These are phyloP conservation scores for Sarocladiaceae sp. DNA, from an alignment of 2,329 filamentous ascomycete genomes.

Conservation along the genomic window DNA sequence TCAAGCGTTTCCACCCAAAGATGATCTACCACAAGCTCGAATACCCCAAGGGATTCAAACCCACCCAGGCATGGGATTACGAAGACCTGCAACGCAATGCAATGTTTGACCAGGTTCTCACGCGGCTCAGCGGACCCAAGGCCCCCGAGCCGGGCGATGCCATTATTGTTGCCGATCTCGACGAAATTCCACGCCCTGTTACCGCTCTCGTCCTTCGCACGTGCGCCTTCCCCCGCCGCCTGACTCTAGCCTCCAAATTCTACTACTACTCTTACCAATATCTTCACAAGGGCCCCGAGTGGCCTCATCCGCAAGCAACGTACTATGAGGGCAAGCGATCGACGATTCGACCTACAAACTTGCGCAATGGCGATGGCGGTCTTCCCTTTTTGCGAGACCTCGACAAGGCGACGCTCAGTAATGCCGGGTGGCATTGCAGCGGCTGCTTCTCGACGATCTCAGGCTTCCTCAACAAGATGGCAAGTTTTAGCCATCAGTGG, in stretches of 20 bases:
- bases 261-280: slow-evolving; percentile 56
- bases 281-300: slow-evolving; percentile 32
- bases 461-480: slow-evolving; percentile 50
- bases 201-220: slow-evolving; percentile 41
- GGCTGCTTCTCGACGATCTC: slow-evolving; percentile 52
- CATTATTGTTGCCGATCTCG: slow-evolving; percentile 53
- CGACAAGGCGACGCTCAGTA: slow-evolving; percentile 38
- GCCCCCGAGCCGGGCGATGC: slow-evolving; percentile 45
- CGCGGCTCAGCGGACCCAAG: slow-evolving; percentile 33
- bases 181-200: slow-evolving; percentile 51
- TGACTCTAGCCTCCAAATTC: slow-evolving; percentile 45
- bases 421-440: slow-evolving; percentile 57
- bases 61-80: slow-evolving; percentile 38
- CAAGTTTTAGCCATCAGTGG: slow-evolving; percentile 47
- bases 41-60: slow-evolving; percentile 34
- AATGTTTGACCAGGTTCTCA: slow-evolving; percentile 51
- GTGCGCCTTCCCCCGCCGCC: slow-evolving; percentile 45
- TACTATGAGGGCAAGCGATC: slow-evolving; percentile 32
- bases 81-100: slow-evolving; percentile 50
- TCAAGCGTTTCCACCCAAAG: slow-evolving; percentile 48
- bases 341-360: slow-evolving; percentile 47
- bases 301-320: slow-evolving; percentile 56
- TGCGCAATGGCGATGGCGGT: slow-evolving; percentile 42
- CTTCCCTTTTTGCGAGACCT: slow-evolving; percentile 29
- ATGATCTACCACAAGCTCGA: slow-evolving; percentile 53